These are phyloP conservation scores for Chlamydomonas sp. DNA, from an alignment of 139 green algal genomes.

Conservation along the genomic window DNA sequence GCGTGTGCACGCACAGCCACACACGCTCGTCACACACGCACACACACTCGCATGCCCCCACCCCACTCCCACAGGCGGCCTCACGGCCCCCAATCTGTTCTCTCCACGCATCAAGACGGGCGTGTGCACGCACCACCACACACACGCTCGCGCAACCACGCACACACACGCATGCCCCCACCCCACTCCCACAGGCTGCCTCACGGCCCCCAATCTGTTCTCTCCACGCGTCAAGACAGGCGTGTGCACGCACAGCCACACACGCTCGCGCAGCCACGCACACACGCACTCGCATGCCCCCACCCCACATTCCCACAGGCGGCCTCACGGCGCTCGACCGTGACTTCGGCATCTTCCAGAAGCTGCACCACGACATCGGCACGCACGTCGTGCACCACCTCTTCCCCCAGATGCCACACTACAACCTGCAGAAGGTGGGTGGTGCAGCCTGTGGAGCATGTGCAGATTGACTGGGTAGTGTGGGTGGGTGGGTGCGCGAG, in stretches of 20 bases:
- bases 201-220: no score
- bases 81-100: no score
- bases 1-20: not conserved
- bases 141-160: not conserved
- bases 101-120: not conserved
- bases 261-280: not conserved
- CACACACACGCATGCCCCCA: not conserved
- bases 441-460: no score
- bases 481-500: no score
- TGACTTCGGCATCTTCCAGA: slow-evolving; percentile 96
- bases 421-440: slow-evolving; percentile 78
- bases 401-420: slow-evolving; percentile 93
- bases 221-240: not conserved
- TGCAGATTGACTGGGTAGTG: no score
- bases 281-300: not conserved
- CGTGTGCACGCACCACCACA: not conserved
- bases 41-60: not conserved
- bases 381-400: slow-evolving; percentile 94
- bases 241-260: not conserved
- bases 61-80: not conserved
- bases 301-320: slow-evolving; percentile 25
- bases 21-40: no score
- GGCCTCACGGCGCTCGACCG: slow-evolving; percentile 86
- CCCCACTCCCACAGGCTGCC: not conserved
- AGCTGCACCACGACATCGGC: slow-evolving; percentile 95